Conservation (phyloP, 148 eudicot genomes). For the Rhododendron vialii region DNA sequence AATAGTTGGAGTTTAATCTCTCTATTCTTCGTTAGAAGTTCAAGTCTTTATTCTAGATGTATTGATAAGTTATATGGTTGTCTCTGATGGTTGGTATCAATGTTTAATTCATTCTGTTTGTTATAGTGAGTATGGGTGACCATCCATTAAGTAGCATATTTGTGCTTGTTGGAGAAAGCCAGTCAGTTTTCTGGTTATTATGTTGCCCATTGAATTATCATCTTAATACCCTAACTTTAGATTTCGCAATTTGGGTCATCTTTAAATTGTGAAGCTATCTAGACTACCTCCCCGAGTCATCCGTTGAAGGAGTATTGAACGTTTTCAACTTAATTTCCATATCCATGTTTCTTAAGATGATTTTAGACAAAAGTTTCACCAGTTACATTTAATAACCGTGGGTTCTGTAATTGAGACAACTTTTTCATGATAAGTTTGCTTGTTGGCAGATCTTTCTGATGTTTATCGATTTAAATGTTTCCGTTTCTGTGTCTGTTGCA, state of each 20-base stretch:
- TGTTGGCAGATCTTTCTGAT: neutral
- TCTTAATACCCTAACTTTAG: neutral
- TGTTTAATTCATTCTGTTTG: neutral
- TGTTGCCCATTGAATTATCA: neutral
- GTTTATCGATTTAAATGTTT: neutral
- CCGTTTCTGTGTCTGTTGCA: conserved; percentile 14
- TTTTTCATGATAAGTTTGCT: conserved; percentile 6
- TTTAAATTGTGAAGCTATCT: neutral
- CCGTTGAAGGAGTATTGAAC: neutral
- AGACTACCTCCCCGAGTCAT: neutral
- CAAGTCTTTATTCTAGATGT: neutral
- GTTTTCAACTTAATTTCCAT: neutral
- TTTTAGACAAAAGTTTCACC: neutral
- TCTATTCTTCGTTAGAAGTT: neutral
- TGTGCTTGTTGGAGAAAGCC: neutral
- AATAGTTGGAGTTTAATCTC: neutral
- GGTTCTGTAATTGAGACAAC: neutral
- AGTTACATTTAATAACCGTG: neutral
- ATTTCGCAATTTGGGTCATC: neutral
- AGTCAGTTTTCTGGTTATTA: neutral
- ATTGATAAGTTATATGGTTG: neutral
- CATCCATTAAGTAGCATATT: neutral
- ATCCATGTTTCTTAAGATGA: neutral
- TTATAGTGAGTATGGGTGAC: neutral
- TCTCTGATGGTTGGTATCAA: neutral